Conservation (phyloP, 1,284 basidiomycete species). For the Exobasidium rhododendri region DNA sequence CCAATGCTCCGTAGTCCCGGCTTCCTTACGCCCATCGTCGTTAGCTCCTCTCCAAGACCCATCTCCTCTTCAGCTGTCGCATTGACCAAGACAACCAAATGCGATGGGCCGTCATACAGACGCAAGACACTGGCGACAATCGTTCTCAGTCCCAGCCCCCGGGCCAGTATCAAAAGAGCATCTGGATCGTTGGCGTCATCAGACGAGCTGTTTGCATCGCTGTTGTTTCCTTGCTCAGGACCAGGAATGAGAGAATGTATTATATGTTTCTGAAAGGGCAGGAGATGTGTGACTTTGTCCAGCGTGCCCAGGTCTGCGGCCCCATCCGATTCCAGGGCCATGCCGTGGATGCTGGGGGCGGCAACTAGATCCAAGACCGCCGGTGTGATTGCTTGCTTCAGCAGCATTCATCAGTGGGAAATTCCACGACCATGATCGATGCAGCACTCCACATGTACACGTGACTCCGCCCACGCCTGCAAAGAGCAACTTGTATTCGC, state of each 20-base stretch:
- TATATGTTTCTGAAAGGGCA: constrained; percentile 48
- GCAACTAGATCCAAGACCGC: background rate
- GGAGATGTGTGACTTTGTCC: constrained; percentile 16
- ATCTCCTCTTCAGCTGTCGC: constrained; percentile 81
- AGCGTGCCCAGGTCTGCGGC: constrained; percentile 1
- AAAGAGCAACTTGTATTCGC: too few species aligned
- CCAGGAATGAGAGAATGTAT: constrained; percentile 41
- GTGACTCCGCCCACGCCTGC: too few species aligned
- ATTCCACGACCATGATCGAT: too few species aligned
- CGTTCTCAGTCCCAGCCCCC: constrained; percentile 46
- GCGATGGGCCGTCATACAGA: constrained; percentile 84
- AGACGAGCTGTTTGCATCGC: constrained; percentile 4
- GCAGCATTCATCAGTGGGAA: too few species aligned
- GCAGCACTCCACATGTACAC: too few species aligned
- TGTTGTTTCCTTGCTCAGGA: background rate
- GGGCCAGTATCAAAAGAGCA: constrained; percentile 58
- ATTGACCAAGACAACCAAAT: constrained; percentile 76
- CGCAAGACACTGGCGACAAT: constrained; percentile 56
- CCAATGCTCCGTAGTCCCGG: constrained; percentile 80
- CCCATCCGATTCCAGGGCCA: background rate
- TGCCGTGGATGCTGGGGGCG: background rate
- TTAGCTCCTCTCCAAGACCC: constrained; percentile 86
- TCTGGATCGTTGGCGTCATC: constrained; percentile 47
- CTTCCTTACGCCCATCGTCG: constrained; percentile 81
- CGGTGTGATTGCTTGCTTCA: background rate